Base-by-base conservation (phyloP, 73 alveolate genomes). In the Tetrahymena thermophila region DNA sequence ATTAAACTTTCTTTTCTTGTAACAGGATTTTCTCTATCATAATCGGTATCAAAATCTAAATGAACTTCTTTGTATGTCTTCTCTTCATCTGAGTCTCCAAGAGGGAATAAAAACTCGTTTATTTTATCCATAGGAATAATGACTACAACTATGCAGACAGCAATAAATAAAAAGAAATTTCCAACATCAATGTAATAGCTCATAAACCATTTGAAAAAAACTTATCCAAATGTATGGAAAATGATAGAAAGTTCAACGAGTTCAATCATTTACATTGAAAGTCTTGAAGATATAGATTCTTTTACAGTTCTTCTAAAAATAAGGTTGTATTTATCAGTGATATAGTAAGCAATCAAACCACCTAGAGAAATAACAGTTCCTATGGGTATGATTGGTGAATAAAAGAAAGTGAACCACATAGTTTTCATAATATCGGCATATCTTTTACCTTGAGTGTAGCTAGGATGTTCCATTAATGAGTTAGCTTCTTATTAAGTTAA, bases 341-440 rank as follows among this genome's bases (percentile, higher is more conserved):
- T 85, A 55, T 95, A 95, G 84, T 95, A 95, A 21, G 93, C 43
- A 50, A 94, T 50, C 34, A 95, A 93, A 43, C 97, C 97, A 42
- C 43, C 94, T 31, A 95, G 57, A 35, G 95, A 71, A 56, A 95
- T 85, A 43, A 85, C 16, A 10, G 94, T 95, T 6, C 97, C 97
- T 34, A 95, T 56, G 1, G 97, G 97, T 31, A 95, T 95, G 0
- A 95, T 95, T 19, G 93, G 95, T 35, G 95, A 94, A 95, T 95
- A 95, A 85, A 95, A 95, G 85, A 95, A 95, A 16, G 97, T 95
- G 56, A 95, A 95, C 97, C 97, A 95, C 97, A 95, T 95, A 17
- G 97, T 95, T 55, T 95, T 95, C 97, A 95, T 95, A 34, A 95
- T 95, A 34, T 95, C 97, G 23, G 95, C 97, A 95, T 95, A 95